Base-by-base conservation (phyloP, 495 filamentous ascomycete species). In the Patellaria atrata region DNA sequence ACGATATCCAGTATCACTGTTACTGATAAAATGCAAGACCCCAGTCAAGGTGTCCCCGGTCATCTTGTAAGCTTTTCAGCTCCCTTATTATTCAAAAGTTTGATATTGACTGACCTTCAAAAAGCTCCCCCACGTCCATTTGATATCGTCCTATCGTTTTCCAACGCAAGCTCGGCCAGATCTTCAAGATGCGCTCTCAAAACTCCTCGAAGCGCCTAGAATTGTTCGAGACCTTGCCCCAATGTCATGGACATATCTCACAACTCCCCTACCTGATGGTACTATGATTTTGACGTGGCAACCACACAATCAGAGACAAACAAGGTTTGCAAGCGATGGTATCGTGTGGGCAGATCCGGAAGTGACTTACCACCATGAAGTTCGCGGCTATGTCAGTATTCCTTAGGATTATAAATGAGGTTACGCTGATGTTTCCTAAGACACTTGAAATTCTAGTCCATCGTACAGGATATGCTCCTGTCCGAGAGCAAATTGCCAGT, bases 211-310 rank as follows among this genome's bases (percentile, higher is more conserved):
- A 50, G 85, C 83, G n/a, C 79, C 81, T 3, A 77, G 74, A 45
- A 76, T 91, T 28, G 72, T 81, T 23, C 77, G 75, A 41, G 73
- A 82, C 43, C 58, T 64, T 30, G 71, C 81, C 22, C 68, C 84
- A 4, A 84, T 94, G 68, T 77, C 71, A 51, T 97, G 87, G 87
- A 84, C 77, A 12, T 94, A 89, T 56, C 65, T 94, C 27, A 75
- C 30, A 9, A 24, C 87, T 41, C 69, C 72, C 19, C 87, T 86
- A 3, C 63, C 60, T 21, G 80, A 92, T 59, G 84, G 84, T 7
- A 75, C 73, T 12, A 67, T 92, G 18, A 68, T 85, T 51, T 64
- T 94, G 15, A 78, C 76, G 23, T 94, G 86, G 87, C 83, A 92
- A 53, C 80, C 86, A 1, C 59, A 82, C 33, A 72, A 70, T 12